These are phyloP conservation scores for Fusarium drepaniforme DNA, from an alignment of 2,329 filamentous ascomycete genomes.

Conservation along the genomic window DNA sequence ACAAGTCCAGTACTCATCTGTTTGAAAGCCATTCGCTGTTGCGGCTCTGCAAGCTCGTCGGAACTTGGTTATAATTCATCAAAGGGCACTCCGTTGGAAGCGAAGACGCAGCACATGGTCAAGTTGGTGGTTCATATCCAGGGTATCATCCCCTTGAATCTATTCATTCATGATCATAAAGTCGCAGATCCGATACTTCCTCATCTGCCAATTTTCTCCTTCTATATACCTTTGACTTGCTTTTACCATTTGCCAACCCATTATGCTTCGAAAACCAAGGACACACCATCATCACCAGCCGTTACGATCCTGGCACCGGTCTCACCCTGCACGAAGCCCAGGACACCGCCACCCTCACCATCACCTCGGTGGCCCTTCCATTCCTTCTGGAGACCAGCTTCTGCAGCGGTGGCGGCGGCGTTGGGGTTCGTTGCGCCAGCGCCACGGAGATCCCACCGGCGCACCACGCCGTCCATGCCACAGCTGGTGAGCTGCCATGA, in stretches of 20 bases:
- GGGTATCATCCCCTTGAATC: constrained; percentile 40
- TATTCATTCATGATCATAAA: constrained; percentile 43
- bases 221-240: constrained; percentile 24
- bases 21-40: neutral
- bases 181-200: constrained; percentile 31
- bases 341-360: constrained; percentile 87
- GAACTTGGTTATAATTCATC: neutral
- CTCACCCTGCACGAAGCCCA: constrained; percentile 89
- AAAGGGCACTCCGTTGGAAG: neutral
- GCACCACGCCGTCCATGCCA: constrained; percentile 92
- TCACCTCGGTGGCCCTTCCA: constrained; percentile 91
- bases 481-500: constrained; percentile 84
- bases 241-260: constrained; percentile 9
- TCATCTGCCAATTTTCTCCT: constrained; percentile 23
- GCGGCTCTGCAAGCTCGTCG: neutral
- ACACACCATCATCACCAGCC: constrained; percentile 86
- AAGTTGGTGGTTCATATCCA: constrained; percentile 13
- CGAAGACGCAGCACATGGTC: neutral
- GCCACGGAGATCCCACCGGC: constrained; percentile 86
- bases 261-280: constrained; percentile 74
- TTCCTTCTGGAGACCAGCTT: constrained; percentile 79
- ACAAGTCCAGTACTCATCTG: neutral
- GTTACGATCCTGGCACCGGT: constrained; percentile 83
- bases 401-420: constrained; percentile 55
- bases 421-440: constrained; percentile 48